Conservation (phyloP, 129 eudicot species). For the Pittosporum tobira region DNA sequence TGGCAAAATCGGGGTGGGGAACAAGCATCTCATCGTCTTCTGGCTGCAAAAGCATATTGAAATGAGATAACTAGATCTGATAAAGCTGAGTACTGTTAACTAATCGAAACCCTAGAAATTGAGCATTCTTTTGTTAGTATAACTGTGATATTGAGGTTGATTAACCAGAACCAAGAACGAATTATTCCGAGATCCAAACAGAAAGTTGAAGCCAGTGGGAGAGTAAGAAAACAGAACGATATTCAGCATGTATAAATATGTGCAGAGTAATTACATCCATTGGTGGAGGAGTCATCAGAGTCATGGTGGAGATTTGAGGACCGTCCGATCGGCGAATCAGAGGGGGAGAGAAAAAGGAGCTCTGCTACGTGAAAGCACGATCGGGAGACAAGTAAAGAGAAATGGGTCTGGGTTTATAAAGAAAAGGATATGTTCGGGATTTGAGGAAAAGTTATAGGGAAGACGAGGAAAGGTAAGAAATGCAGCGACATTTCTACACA, state of each 20-base stretch:
- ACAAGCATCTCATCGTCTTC: constrained; percentile 89
- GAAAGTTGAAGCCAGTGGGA: constrained; percentile 1
- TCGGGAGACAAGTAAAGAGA: not conserved
- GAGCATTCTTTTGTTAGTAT: too few species aligned
- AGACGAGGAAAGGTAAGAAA: not conserved
- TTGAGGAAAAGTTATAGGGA: not conserved
- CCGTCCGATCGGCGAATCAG: constrained; percentile 30
- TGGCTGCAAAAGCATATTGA: constrained; percentile 35
- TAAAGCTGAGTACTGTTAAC: constrained; percentile 6
- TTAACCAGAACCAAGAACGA: not conserved
- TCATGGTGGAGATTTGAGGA: constrained; percentile 47
- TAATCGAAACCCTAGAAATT: constrained; percentile 31
- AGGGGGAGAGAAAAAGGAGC: constrained; percentile 13
- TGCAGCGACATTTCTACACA: too few species aligned
- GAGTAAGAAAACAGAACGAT: constrained; percentile 1
- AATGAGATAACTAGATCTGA: constrained; percentile 23
- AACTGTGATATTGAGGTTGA: constrained; percentile 1
- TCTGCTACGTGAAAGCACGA: constrained; percentile 14
- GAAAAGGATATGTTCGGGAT: constrained; percentile 4
- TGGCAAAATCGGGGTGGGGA: constrained; percentile 59
- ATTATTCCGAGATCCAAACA: constrained; percentile 17
- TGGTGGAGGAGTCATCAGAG: constrained; percentile 61
- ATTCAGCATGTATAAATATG: not conserved
- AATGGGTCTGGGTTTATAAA: constrained; percentile 8
- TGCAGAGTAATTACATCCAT: constrained; percentile 27